Conservation (phyloP, 2,329 filamentous ascomycete species). For the Paradendryphiella salina region DNA sequence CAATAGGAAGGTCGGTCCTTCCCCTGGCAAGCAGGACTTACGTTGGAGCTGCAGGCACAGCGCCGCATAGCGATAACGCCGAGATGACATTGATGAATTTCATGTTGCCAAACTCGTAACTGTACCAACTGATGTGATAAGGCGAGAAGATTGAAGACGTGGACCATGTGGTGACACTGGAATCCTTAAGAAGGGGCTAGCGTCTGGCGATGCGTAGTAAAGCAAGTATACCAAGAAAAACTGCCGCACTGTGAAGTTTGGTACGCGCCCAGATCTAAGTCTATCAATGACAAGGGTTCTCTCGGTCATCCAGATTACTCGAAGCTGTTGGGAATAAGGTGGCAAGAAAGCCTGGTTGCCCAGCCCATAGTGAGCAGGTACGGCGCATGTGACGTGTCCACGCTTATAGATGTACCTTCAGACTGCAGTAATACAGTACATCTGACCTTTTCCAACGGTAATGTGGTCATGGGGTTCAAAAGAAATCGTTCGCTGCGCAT, state of each 20-base stretch:
- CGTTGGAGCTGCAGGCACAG: constrained; percentile 35
- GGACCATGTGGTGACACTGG: constrained; percentile 14
- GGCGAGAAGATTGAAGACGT: constrained; percentile 10
- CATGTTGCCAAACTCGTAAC: constrained; percentile 26
- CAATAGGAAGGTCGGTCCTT: constrained; percentile 6
- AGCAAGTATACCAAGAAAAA: constrained; percentile 9
- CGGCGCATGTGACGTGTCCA: constrained; percentile 7
- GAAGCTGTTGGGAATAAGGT: no score
- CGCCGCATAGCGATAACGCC: constrained; percentile 28
- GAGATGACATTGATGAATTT: constrained; percentile 28
- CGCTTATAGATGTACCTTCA: not conserved
- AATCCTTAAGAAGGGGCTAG: constrained; percentile 11
- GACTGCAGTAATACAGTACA: not conserved
- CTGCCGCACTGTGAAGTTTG: constrained; percentile 5
- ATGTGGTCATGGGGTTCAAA: not conserved
- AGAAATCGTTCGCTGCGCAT: not conserved
- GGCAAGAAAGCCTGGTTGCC: not conserved
- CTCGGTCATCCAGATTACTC: not conserved
- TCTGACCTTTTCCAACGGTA: not conserved
- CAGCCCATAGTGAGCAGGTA: not conserved
- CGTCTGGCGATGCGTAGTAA: constrained; percentile 8
- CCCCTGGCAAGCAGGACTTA: constrained; percentile 26
- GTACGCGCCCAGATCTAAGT: not conserved
- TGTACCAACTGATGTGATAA: constrained; percentile 14
- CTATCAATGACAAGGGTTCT: not conserved